Evolutionary conservation across 2,329 filamentous ascomycete genomes (phyloP).

Genomic region (Fusarium bactridioides): DNA sequence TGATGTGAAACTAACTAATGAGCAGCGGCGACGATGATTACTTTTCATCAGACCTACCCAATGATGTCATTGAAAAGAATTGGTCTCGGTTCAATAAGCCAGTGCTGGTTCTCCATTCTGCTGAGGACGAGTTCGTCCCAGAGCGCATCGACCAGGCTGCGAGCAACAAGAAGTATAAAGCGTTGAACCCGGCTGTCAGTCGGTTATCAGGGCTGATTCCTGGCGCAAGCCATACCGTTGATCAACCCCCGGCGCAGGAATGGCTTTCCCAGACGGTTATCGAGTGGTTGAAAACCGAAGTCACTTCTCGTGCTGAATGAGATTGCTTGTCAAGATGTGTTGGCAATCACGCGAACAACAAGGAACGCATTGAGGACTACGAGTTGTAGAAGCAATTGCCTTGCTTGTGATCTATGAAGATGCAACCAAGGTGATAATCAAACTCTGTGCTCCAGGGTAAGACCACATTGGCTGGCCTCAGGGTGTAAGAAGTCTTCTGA

Average conservation of each 20-base stretch:
- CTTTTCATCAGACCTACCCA: constrained; percentile 80
- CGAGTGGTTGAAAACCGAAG: constrained; percentile 52
- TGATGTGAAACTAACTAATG: not conserved
- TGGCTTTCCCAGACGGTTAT: constrained; percentile 60
- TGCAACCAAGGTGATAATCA: not conserved
- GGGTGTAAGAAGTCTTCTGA: too few relatives aligned
- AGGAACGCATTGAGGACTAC: not conserved
- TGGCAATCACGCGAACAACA: not conserved
- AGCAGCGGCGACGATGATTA: constrained; percentile 80
- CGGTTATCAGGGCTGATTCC: constrained; percentile 62
- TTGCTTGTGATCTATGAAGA: not conserved
- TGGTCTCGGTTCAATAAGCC: constrained; percentile 71
- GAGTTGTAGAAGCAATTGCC: not conserved
- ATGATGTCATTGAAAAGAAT: constrained; percentile 63
- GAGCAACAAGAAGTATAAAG: constrained; percentile 66
- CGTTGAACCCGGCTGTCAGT: constrained; percentile 56
- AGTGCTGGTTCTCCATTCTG: constrained; percentile 71
- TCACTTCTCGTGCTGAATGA: not conserved
- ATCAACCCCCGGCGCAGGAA: constrained; percentile 53
- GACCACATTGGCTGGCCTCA: not conserved
- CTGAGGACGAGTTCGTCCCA: constrained; percentile 72
- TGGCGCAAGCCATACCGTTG: constrained; percentile 60
- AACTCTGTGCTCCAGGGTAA: constrained; percentile 2
- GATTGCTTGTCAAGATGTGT: not conserved
- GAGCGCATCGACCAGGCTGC: constrained; percentile 62